Conservation (phyloP, 2,329 filamentous ascomycete genomes). For the Ophiostoma angusticollis region DNA sequence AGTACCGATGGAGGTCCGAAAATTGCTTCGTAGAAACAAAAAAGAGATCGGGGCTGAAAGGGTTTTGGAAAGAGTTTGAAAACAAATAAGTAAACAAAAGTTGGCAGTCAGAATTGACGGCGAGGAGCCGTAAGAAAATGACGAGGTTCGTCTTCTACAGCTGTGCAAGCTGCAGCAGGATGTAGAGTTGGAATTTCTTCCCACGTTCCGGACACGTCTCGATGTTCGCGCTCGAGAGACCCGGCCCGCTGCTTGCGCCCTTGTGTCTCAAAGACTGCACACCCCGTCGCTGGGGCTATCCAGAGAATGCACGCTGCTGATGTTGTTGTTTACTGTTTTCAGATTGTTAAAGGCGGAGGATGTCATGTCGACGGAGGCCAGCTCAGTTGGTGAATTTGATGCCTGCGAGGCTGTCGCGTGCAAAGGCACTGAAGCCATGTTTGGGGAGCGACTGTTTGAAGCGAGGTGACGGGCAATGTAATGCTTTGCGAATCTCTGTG, state of each 20-base stretch:
- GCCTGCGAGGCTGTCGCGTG: constrained; percentile 4
- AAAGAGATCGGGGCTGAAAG: no score
- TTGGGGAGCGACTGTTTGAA: background rate
- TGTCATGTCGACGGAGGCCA: constrained; percentile 5
- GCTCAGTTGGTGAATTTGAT: background rate
- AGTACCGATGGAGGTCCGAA: no score
- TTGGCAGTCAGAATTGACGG: no score
- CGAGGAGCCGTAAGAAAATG: no score
- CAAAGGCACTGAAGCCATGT: constrained; percentile 6
- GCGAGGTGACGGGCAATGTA: background rate
- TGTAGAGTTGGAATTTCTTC: background rate
- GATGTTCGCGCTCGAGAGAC: constrained; percentile 16
- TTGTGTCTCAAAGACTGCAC: constrained; percentile 25
- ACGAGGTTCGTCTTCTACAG: no score
- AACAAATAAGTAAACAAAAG: no score
- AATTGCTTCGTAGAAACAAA: no score
- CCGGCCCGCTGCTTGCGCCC: constrained; percentile 8
- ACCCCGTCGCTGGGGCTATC: constrained; percentile 43
- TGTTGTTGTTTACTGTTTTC: constrained; percentile 1
- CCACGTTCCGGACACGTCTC: constrained; percentile 14
- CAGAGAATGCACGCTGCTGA: constrained; percentile 10
- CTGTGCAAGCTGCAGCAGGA: background rate
- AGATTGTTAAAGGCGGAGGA: background rate
- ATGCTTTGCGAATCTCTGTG: background rate
- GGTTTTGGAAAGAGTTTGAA: no score